phyloP scores from a whole-genome alignment of 1,139 yeast genomes.

The Pichia sp. region DNA sequence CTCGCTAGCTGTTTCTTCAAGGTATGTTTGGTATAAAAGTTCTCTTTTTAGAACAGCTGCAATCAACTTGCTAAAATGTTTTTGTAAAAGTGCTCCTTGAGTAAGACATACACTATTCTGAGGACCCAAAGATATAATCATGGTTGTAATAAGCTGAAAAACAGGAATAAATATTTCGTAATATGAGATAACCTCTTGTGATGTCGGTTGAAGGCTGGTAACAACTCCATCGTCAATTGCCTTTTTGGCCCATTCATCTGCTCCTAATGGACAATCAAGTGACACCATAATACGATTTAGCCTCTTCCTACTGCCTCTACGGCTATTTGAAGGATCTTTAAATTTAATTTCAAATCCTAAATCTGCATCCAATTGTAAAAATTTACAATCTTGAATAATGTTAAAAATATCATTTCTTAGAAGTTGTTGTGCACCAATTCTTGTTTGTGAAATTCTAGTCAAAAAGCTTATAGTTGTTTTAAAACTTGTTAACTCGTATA shows the following conservation, averaged over 20 bases:
- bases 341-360: constrained; percentile 52
- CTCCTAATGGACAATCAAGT: constrained; percentile 44
- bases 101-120: constrained; percentile 59
- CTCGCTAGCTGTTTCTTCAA: background rate
- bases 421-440: constrained; percentile 70
- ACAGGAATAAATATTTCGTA: constrained; percentile 72
- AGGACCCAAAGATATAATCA: constrained; percentile 72
- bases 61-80: constrained; percentile 49
- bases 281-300: constrained; percentile 39
- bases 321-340: constrained; percentile 15
- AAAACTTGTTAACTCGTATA: constrained; percentile 72
- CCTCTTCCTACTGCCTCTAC: constrained; percentile 22
- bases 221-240: too few relatives aligned
- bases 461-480: constrained; percentile 65
- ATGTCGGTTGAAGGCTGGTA: constrained; percentile 19
- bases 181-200: constrained; percentile 37
- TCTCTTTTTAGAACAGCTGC: constrained; percentile 71
- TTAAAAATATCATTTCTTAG: constrained; percentile 69
- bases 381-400: constrained; percentile 49
- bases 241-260: too few relatives aligned
- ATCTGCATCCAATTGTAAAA: constrained; percentile 72
- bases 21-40: constrained; percentile 34
- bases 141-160: constrained; percentile 65
- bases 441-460: constrained; percentile 67
- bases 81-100: constrained; percentile 49